Evolutionary conservation across 495 filamentous ascomycete species (phyloP).

Genomic region (Filosporella fistucella): DNA sequence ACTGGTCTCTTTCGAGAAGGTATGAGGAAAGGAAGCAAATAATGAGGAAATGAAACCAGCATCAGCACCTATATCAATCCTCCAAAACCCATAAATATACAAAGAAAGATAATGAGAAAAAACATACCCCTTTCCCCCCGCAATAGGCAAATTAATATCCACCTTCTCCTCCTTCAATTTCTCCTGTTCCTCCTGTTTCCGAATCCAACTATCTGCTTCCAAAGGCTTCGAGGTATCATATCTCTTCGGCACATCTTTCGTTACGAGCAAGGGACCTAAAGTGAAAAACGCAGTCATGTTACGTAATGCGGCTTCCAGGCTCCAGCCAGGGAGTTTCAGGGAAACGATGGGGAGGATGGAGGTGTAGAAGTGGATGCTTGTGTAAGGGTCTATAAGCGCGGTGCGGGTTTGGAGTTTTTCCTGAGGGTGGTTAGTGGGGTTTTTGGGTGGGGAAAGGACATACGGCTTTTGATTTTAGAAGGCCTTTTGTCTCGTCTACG

Average conservation of each 20-base stretch:
- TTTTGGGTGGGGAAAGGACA: background rate
- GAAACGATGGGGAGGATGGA: slow-evolving; percentile 30
- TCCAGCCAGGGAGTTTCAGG: slow-evolving; percentile 38
- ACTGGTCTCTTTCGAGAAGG: no score
- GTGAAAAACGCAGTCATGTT: slow-evolving; percentile 44
- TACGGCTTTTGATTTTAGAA: background rate
- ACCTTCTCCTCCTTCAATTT: slow-evolving; percentile 3
- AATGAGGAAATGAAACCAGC: no score
- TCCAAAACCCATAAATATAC: background rate
- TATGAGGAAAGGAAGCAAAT: no score
- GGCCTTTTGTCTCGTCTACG: background rate
- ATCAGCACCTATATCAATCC: no score
- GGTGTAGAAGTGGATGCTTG: slow-evolving; percentile 33
- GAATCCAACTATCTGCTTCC: background rate
- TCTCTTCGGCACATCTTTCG: slow-evolving; percentile 22
- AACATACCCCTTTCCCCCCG: slow-evolving; percentile 14
- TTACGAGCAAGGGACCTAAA: slow-evolving; percentile 34
- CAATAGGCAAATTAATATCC: slow-evolving; percentile 19
- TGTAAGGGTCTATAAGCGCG: slow-evolving; percentile 35
- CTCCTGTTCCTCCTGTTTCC: background rate
- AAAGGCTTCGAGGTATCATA: background rate
- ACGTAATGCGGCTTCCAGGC: slow-evolving; percentile 33
- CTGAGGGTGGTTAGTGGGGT: background rate
- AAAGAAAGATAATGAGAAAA: background rate
- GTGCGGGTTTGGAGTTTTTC: background rate